Base-by-base conservation (phyloP, 2,329 filamentous ascomycete genomes). In the Neonectria coccinea region DNA sequence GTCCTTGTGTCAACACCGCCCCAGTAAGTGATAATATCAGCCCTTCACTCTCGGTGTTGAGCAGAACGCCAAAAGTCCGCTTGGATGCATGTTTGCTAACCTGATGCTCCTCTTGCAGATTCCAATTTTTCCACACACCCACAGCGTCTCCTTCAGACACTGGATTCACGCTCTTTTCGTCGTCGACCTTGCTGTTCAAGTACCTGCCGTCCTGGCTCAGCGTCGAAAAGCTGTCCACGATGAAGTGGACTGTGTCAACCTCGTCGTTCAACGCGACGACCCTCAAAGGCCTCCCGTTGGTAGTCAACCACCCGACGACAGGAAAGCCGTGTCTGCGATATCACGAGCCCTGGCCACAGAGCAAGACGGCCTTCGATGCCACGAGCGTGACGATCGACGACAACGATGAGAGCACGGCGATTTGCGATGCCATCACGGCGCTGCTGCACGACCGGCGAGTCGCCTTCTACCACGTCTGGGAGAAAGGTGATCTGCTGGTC, bases 81-180 rank as follows among this genome's bases (percentile, higher is more conserved):
- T 6, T 25, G 10, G n/a, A 48, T 51, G 22, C 29, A 22, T 18
- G 8, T 47, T 47, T 33, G 50, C 36, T 59, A 12, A 58, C 54
- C 45, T 3, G 51, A n/a, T 18, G 12, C 0, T 5, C 0, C 0
- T 1, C 53, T 2, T 39, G 53, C 18, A 80, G 81, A 0, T 87
- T 86, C 66, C 86, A 88, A 55, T 79, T 85, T 47, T 87, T 88
- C 69, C 82, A 84, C 0, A 82, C 78, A 20, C 80, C 79, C 11
- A 81, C 78, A 1, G 74, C 79, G 9, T 81, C 84, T 0, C 85
- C 86, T 0, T 80, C 80, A 48, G 79, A 84, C 11, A 85, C 82
- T 0, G 86, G 85, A 0, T 85, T 82, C 68, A 88, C 86, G 0
- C 75, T 88, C 1, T 88, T 88, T 68, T 82, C 85, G 0, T 81